phyloP scores from a whole-genome alignment of 1,284 basidiomycete genomes.

The Nidula niveotomentosa region DNA sequence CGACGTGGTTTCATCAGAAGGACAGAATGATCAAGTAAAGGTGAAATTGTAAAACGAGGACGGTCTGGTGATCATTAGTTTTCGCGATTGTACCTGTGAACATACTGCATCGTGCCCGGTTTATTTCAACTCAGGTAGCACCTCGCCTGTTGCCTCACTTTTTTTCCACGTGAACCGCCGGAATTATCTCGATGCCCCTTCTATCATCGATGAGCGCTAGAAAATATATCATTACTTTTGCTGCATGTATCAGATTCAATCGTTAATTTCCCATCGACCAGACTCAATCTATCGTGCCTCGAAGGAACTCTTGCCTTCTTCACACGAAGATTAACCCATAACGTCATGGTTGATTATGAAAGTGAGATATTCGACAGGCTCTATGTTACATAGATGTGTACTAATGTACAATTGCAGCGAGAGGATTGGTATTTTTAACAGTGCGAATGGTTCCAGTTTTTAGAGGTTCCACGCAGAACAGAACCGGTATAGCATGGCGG shows the following conservation, averaged over 20 bases:
- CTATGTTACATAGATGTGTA: neutral
- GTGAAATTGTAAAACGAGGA: conserved; percentile 58
- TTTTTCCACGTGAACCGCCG: conserved; percentile 25
- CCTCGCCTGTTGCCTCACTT: conserved; percentile 15
- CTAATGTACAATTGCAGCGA: conserved; percentile 2
- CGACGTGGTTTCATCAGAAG: conserved; percentile 62
- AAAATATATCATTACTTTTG: neutral
- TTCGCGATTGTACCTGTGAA: conserved; percentile 24
- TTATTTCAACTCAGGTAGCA: conserved; percentile 23
- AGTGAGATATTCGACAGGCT: conserved; percentile 10
- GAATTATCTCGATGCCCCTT: conserved; percentile 19
- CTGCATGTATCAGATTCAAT: conserved; percentile 11
- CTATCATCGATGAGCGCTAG: conserved; percentile 23
- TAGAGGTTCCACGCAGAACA: conserved; percentile 67
- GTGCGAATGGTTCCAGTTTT: conserved; percentile 8
- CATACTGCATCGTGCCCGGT: conserved; percentile 34
- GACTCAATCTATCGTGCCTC: conserved; percentile 13
- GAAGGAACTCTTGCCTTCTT: conserved; percentile 3
- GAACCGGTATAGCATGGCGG: conserved; percentile 81
- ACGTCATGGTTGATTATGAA: neutral
- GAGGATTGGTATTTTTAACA: neutral
- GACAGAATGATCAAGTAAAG: conserved; percentile 35
- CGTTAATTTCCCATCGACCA: conserved; percentile 3
- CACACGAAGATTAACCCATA: neutral
- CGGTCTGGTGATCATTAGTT: conserved; percentile 33